Base-by-base conservation (phyloP, 495 filamentous ascomycete species). In the Neurospora sp. region DNA sequence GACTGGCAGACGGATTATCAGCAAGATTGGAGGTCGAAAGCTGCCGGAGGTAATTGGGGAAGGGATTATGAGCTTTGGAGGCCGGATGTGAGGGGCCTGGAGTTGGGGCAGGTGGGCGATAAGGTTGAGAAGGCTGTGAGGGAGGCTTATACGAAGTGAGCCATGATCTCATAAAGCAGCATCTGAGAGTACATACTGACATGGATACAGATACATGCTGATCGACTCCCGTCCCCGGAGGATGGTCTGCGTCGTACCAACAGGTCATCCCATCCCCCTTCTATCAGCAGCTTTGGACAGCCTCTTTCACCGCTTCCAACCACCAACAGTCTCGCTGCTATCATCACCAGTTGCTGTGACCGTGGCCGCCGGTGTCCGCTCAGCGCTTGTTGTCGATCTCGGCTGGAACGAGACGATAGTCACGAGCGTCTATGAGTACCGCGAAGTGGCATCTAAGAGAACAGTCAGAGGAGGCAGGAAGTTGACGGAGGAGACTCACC, bases 351-450 rank as follows among this genome's bases (percentile, higher is more conserved):
- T 92, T 14, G 89, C 94, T 81, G 79, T 88, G 10, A 84, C 89
- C n/a, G 88, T 92, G 5, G 91, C 90, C 40, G 93, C 94, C 10
- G 96, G 96, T 5, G 84, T 94, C 70, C 90, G 96, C 14, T 90
- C 92, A 20, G 92, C 89, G 3, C 80, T 98, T 35, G 88, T 98
- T 4, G 86, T 98, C 11, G 94, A 98, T 78, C 84, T 99, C 42
- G 95, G 95, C 71, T 98, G 96, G 96, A 87, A 87, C 48, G 96
- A 98, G 79, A 95, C 93, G 0, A 87, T 90, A 0, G 87, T 94
- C 16, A 96, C 92, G 0, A 89, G 88, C 3, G 85, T 98, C 27
- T 98, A 93, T 77, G 96, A 99, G 79, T 96, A 94, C 73, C 87
- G 95, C 70, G 93, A 97, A 75, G 87, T 97, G 6, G 78, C 82